These are phyloP conservation scores for Scleroderma bovista DNA, from an alignment of 768 basidiomycete genomes.

Conservation along the genomic window DNA sequence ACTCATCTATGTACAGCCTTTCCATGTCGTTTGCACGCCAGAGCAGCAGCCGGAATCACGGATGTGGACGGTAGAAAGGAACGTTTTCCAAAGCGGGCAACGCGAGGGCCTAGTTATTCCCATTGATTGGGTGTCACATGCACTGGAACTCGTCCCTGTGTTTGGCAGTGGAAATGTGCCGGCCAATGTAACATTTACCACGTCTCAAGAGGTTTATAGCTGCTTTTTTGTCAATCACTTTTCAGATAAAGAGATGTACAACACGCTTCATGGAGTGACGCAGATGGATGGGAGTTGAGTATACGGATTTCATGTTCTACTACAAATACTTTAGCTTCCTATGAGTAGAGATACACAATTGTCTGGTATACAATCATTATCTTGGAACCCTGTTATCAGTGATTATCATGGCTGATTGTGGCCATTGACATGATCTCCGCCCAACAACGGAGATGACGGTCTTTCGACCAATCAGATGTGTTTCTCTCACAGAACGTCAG, in stretches of 20 bases:
- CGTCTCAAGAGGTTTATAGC: background rate
- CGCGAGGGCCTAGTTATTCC: background rate
- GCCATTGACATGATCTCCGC: too few species aligned
- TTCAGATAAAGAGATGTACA: background rate
- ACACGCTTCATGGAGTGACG: background rate
- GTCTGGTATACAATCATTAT: background rate
- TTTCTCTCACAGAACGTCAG: background rate
- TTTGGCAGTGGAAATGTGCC: background rate
- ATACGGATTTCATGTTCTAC: background rate
- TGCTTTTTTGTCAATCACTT: background rate
- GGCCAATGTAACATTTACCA: background rate
- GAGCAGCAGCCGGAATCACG: background rate
- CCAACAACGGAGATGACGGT: too few species aligned
- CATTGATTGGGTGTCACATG: background rate
- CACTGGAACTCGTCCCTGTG: background rate
- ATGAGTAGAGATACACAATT: background rate
- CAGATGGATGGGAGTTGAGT: background rate
- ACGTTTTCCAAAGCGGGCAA: background rate
- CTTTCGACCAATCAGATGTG: background rate
- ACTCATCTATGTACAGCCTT: conserved; percentile 1
- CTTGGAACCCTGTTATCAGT: background rate
- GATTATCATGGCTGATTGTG: background rate
- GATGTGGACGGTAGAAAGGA: background rate
- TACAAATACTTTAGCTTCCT: background rate
- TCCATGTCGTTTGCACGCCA: background rate